Base-by-base conservation (phyloP, 2,329 filamentous ascomycete genomes). In the Talaromyces marneffei region DNA sequence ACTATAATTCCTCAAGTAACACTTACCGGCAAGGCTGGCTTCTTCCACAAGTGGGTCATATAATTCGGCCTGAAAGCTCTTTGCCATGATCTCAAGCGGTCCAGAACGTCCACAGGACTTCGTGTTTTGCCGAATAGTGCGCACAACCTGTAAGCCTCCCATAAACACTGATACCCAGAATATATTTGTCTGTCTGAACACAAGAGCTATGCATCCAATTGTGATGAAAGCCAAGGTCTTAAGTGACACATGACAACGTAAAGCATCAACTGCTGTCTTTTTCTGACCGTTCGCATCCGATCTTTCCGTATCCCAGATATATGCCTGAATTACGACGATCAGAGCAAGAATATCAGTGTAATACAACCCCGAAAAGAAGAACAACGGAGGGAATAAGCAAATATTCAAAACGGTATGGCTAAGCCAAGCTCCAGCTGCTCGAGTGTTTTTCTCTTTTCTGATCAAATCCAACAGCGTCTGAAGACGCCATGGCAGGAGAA, bases 301-400 rank as follows among this genome's bases (percentile, higher is more conserved):
- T 52, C 72, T 75, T 57, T 77, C 70, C 29, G 82, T 67, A 54
- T 79, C 77, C 66, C 75, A 75, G 44, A 82, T 78, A 70, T 92
- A 94, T 0, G 86, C 85, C 2, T 85, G 72, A 8, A 97, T 77
- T 0, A 97, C 90, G 1, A 86, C 82, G 7, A 90, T 79, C 0
- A 92, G 90, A 0, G 93, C 95, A 56, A 90, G 81, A 2, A 97
- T 83, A 73, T 99, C 94, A 0, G 94, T 99, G 74, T 99, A 99
- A 74, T 96, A 99, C 7, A 99, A 79, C 0, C 86, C 92, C 0
- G 91, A 94, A 75, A 99, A 99, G 82, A 99, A 99, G 80, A 96
- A 97, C 0, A 99, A 74, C 0, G 92, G 85, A 0, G 94, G 94
- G 64, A 97, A 97, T 0, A 96, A 79, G 18, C 86, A 86, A 42